Percentiles rank a stretch among this genome's conserved stretches.
Conservation (phyloP, 495 filamentous ascomycete species). For the Lasiosphaeriaceae sp. region DNA sequence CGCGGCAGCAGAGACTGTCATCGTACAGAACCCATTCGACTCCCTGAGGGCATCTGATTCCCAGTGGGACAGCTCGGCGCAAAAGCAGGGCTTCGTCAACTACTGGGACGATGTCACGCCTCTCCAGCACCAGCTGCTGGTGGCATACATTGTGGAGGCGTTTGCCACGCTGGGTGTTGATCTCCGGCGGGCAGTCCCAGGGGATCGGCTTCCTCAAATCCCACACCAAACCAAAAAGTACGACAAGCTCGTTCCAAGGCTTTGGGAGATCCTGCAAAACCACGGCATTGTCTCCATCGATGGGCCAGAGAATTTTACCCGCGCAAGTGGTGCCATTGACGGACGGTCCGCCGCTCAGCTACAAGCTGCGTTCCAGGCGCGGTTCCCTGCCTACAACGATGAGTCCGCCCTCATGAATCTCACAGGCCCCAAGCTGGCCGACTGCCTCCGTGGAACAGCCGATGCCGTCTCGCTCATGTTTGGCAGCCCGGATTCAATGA, state of each 20-base stretch:
- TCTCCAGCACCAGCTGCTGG: slow-evolving; percentile 30
- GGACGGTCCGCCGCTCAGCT: neutral
- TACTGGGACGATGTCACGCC: slow-evolving; percentile 35
- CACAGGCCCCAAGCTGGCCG: slow-evolving; percentile 12
- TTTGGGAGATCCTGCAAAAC: slow-evolving; percentile 25
- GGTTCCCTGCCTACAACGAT: neutral
- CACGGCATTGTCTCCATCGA: slow-evolving; percentile 10
- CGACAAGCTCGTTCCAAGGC: slow-evolving; percentile 23
- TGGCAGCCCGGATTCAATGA: neutral
- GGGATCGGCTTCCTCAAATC: neutral
- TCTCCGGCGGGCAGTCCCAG: slow-evolving; percentile 2
- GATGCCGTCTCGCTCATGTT: slow-evolving; percentile 12
- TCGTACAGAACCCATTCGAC: slow-evolving; percentile 1
- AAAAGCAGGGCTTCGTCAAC: neutral
- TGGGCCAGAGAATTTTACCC: neutral
- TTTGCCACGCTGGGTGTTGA: slow-evolving; percentile 33
- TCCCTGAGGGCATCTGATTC: neutral
- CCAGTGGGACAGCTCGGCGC: neutral
- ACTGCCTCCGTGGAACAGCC: slow-evolving; percentile 6
- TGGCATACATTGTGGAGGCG: slow-evolving; percentile 37
- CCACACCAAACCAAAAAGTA: slow-evolving; percentile 14
- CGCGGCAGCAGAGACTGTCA: neutral
- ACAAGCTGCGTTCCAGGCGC: neutral
- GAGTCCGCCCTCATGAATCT: slow-evolving; percentile 1
- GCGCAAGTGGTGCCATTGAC: neutral